These are phyloP conservation scores for Rhizomucor miehei DNA, from an alignment of 371 early-diverging fungal species.

Conservation along the genomic window DNA sequence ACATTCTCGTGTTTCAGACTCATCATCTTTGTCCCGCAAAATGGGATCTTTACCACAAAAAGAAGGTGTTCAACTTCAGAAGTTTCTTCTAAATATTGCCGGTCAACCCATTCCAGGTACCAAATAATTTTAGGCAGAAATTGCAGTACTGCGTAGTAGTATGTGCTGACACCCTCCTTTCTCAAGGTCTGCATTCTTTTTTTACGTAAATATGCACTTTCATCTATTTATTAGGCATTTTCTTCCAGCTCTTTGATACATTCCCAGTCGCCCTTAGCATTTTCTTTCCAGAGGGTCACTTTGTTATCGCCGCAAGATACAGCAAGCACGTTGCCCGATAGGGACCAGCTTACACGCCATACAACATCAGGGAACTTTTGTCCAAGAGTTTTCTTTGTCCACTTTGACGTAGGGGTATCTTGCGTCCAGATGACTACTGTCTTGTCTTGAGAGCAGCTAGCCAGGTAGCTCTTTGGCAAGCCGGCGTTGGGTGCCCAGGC, in stretches of 20 bases:
- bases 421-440: slow-evolving; percentile 96
- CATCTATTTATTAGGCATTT: slow-evolving; percentile 33
- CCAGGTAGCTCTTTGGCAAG: slow-evolving; percentile 83
- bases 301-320: slow-evolving; percentile 96
- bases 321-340: slow-evolving; percentile 92
- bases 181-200: not conserved
- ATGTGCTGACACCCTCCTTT: not conserved
- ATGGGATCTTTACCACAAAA: too few relatives aligned
- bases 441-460: slow-evolving; percentile 96
- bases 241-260: slow-evolving; percentile 75
- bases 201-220: not conserved
- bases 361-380: slow-evolving; percentile 95
- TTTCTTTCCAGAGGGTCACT: slow-evolving; percentile 95
- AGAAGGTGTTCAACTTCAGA: too few relatives aligned
- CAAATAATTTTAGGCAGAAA: too few relatives aligned
- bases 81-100: too few relatives aligned
- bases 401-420: slow-evolving; percentile 65
- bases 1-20: too few relatives aligned
- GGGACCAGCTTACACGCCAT: slow-evolving; percentile 97
- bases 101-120: too few relatives aligned
- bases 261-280: slow-evolving; percentile 90
- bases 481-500: slow-evolving; percentile 97
- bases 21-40: too few relatives aligned
- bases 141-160: too few relatives aligned
- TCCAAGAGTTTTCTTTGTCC: slow-evolving; percentile 71